Base-by-base conservation (phyloP, 2,329 filamentous ascomycete species). In the Aspergillus sp. region DNA sequence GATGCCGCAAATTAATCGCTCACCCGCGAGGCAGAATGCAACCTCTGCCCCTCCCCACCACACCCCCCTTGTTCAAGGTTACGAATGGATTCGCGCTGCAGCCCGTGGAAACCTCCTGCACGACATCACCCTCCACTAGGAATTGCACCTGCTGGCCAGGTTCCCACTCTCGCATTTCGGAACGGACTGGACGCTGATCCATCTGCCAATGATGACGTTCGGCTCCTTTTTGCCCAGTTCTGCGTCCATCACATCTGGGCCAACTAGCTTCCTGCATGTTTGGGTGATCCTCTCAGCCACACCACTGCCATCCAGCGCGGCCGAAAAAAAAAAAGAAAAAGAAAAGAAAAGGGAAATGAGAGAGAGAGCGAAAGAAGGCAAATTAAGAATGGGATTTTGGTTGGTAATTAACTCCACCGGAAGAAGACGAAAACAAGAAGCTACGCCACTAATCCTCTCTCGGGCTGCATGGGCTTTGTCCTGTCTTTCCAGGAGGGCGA, bases 251-350 rank as follows among this genome's bases (percentile, higher is more conserved):
- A 63, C 64, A 66, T 69, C 56, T 61, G 56, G 55, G 56, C 66
- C 64, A 70, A 64, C 65, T 71, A 71, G 69, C 64, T 59, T 68
- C 57, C 67, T 71, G 67, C 68, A 66, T 55, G 62, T 62, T 63
- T 63, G 68, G 63, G 41, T 64, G 60, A 66, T 65, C 64, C 58
- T 61, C 44, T 63, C 62, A 62, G 63, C 64, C 64, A 65, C 64
- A 62, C 53, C 33, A 52, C 52, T 55, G 52, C 51, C 59, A 45
- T 44, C 56, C 52, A 56, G 24, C n/a, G 24, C 39, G 49, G 52
- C 21, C 21, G 21, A 43, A 17, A 46, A 37, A 17, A 17, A 59
- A 57, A 11, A 31, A 31, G 27, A 31, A 31, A 27, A 31, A 31
- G 27, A 31, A 31, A 31, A 31, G 27, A 11, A 31, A 31, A 31